A percentile compares a stretch with the other conserved stretches of the same genome.
phyloP scores from a whole-genome alignment of 2,329 filamentous ascomycete species.

The Clarireedia hainanense region DNA sequence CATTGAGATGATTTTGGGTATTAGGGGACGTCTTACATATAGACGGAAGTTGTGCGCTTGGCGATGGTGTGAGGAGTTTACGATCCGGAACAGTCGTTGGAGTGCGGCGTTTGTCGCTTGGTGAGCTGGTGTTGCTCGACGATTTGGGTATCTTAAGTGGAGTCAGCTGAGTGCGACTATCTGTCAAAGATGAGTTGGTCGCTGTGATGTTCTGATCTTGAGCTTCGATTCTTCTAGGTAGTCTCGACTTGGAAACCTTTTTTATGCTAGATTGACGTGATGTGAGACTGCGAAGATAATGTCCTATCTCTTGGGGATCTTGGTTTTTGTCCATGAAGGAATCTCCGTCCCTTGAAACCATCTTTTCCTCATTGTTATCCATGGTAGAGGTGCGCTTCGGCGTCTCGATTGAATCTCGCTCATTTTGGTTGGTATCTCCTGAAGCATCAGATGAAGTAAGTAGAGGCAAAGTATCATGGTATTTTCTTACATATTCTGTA shows the following conservation, averaged over 20 bases:
- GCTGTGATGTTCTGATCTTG: no score
- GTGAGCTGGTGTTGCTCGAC: not conserved
- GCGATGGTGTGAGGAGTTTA: constrained; percentile 4
- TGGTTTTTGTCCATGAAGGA: not conserved
- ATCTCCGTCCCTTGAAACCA: not conserved
- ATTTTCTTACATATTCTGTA: not conserved
- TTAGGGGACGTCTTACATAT: constrained; percentile 11
- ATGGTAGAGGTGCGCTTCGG: not conserved
- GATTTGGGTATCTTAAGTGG: not conserved
- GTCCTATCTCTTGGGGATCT: not conserved
- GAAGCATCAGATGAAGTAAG: not conserved
- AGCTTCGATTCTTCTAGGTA: no score
- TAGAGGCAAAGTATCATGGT: not conserved
- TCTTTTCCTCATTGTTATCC: not conserved
- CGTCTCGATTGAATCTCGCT: not conserved
- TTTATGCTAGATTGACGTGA: no score
- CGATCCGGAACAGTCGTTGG: constrained; percentile 1
- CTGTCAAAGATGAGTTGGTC: no score
- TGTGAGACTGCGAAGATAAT: no score
- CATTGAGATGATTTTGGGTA: constrained; percentile 18
- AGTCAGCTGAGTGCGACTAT: not conserved
- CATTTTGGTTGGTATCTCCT: no score
- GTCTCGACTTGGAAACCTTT: no score
- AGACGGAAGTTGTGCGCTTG: not conserved
- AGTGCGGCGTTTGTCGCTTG: not conserved